These are phyloP conservation scores for Diaporthe amygdali DNA, from an alignment of 2,329 filamentous ascomycete genomes.

Conservation along the genomic window DNA sequence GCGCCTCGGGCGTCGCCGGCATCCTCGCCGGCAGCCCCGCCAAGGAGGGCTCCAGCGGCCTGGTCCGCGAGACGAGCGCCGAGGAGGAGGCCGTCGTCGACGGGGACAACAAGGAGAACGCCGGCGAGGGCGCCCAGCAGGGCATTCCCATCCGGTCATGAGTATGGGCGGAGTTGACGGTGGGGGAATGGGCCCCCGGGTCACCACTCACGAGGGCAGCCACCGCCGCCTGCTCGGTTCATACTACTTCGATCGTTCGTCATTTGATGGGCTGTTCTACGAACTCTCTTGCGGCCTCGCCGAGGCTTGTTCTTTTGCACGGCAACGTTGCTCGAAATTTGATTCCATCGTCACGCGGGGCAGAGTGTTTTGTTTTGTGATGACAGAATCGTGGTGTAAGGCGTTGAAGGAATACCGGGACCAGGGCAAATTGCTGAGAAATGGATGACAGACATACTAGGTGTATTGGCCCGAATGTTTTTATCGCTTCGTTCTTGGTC, in stretches of 20 bases:
- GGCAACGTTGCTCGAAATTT: background rate
- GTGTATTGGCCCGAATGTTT: background rate
- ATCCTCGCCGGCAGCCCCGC: conserved; percentile 73
- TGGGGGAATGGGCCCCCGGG: background rate
- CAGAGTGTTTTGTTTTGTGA: background rate
- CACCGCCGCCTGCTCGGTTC: background rate
- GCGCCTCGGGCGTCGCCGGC: conserved; percentile 51
- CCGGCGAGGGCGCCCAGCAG: conserved; percentile 35
- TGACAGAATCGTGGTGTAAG: conserved; percentile 7
- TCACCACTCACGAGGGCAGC: background rate
- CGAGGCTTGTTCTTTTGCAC: background rate
- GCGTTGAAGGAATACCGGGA: conserved; percentile 18
- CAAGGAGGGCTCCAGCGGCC: conserved; percentile 82
- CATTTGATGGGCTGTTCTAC: background rate
- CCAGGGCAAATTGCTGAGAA: conserved; percentile 15
- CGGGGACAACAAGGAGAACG: conserved; percentile 31
- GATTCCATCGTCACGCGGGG: background rate
- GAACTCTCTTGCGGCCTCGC: background rate
- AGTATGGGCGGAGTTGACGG: conserved; percentile 13
- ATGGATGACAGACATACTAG: conserved; percentile 2
- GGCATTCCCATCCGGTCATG: conserved; percentile 71
- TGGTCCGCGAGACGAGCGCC: conserved; percentile 81
- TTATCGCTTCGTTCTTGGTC: background rate
- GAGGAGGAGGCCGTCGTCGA: conserved; percentile 49
- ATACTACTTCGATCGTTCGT: background rate